A percentile compares a stretch with the other conserved stretches of the same genome.
These are phyloP conservation scores for Danielia reshetovae DNA, from an alignment of 805 yeast species.

Conservation along the genomic window DNA sequence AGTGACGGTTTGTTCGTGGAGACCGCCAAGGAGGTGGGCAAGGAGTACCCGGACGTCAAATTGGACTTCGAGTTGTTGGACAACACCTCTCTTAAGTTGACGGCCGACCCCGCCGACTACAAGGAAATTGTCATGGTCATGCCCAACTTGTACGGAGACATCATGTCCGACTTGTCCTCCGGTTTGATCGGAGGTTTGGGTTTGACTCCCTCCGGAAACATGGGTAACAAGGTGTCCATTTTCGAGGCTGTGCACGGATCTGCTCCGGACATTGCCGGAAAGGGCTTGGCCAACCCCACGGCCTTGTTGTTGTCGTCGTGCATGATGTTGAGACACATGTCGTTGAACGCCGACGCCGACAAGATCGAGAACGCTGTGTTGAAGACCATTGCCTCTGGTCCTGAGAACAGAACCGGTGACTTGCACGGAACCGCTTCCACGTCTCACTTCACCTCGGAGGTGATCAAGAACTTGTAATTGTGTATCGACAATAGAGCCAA, in stretches of 20 bases:
- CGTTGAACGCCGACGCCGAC: conserved; percentile 75
- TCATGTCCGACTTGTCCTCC: conserved; percentile 94
- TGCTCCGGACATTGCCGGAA: conserved; percentile 99
- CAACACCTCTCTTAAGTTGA: conserved; percentile 89
- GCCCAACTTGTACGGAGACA: conserved; percentile 99
- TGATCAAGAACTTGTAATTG: conserved; percentile 66
- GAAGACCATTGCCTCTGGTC: conserved; percentile 90
- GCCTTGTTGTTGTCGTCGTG: conserved; percentile 92
- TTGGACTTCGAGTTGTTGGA: conserved; percentile 86
- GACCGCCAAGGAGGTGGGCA: conserved; percentile 83
- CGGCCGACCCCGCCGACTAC: conserved; percentile 85
- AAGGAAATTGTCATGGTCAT: conserved; percentile 90
- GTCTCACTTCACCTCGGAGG: conserved; percentile 84
- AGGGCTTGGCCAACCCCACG: conserved; percentile 98
- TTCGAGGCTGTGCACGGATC: conserved; percentile 99
- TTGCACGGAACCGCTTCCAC: conserved; percentile 91
- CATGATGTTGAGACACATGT: conserved; percentile 99
- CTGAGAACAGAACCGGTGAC: conserved; percentile 95
- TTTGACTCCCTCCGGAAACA: conserved; percentile 98
- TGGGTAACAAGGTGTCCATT: conserved; percentile 97
- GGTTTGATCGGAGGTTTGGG: conserved; percentile 99
- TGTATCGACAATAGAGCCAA: too few species aligned
- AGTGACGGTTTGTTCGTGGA: conserved; percentile 96
- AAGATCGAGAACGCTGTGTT: conserved; percentile 84
- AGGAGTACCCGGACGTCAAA: conserved; percentile 88